Conservation (phyloP, 2,329 filamentous ascomycete species). For the Pyricularia grisea region DNA sequence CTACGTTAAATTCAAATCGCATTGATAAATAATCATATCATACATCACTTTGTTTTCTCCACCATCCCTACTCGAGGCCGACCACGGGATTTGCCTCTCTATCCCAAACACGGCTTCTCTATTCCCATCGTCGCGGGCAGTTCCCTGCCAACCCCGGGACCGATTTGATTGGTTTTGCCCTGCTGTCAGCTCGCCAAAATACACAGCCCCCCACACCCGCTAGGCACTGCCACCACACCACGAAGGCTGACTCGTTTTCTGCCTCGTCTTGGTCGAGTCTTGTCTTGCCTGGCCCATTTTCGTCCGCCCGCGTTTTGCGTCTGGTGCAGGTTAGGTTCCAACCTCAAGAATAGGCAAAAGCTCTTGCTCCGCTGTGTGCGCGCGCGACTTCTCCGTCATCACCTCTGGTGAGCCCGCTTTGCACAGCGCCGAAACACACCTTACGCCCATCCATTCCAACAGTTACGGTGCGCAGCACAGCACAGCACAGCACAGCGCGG, state of each 20-base stretch:
- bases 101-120: neutral
- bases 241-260: slow-evolving; percentile 37
- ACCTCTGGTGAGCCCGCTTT: neutral
- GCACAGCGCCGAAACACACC: neutral
- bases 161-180: neutral
- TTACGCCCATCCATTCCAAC: neutral
- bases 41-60: neutral
- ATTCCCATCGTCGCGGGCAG: neutral
- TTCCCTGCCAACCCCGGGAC: neutral
- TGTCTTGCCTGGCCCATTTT: neutral
- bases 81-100: neutral
- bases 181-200: slow-evolving; percentile 19
- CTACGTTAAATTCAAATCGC: neutral
- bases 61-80: neutral
- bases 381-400: slow-evolving; percentile 1
- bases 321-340: neutral
- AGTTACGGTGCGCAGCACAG: neutral
- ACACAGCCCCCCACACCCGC: slow-evolving; percentile 30
- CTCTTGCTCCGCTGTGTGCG: neutral
- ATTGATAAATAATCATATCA: neutral
- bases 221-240: slow-evolving; percentile 28
- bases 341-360: neutral
- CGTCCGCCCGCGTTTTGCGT: neutral
- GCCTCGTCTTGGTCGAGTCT: slow-evolving; percentile 24
- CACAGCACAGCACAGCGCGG: neutral